These are phyloP conservation scores for Spergularia marina DNA, from an alignment of 148 eudicot genomes.

Conservation along the genomic window DNA sequence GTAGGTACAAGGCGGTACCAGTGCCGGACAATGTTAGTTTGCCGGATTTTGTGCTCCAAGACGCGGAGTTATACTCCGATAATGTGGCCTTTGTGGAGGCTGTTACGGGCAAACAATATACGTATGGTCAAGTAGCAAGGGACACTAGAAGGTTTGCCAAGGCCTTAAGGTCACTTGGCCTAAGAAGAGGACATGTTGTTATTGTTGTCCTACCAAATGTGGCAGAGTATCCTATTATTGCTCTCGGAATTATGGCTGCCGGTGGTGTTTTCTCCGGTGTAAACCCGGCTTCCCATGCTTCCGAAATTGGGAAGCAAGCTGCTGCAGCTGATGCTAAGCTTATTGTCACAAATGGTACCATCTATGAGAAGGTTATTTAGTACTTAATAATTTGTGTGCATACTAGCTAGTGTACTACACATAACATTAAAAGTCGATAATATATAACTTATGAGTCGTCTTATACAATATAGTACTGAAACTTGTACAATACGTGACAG, in stretches of 20 bases:
- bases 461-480: background rate
- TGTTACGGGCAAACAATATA: constrained; percentile 54
- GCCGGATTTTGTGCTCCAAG: constrained; percentile 82
- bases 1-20: constrained; percentile 51
- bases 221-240: constrained; percentile 75
- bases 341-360: constrained; percentile 63
- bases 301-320: constrained; percentile 78
- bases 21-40: constrained; percentile 59
- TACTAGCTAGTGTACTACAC: no score
- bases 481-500: constrained; percentile 29
- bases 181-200: constrained; percentile 78
- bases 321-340: constrained; percentile 83
- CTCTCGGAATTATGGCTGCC: constrained; percentile 89
- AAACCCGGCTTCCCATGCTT: constrained; percentile 60
- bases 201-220: constrained; percentile 84
- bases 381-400: background rate
- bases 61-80: constrained; percentile 49
- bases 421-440: no score
- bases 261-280: constrained; percentile 91
- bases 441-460: no score
- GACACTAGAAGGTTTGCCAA: constrained; percentile 76
- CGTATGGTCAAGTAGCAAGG: constrained; percentile 55
- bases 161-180: constrained; percentile 85
- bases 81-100: constrained; percentile 86
- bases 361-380: constrained; percentile 64